These are phyloP conservation scores for Globisporangium nodosum DNA, from an alignment of 352 stramenopile species.

Conservation along the genomic window DNA sequence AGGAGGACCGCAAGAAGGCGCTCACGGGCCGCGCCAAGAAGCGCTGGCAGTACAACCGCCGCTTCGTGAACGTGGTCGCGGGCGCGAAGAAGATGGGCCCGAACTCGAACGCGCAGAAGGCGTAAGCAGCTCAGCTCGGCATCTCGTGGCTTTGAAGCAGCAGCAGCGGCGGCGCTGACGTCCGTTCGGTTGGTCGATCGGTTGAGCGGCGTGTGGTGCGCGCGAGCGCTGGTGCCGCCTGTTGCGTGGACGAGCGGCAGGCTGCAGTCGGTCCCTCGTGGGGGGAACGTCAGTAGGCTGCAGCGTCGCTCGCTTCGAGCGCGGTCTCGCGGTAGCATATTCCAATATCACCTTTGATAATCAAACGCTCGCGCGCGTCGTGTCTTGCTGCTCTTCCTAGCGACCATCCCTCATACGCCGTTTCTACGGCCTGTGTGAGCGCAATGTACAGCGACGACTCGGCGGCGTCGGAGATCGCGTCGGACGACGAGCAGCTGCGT, in stretches of 20 bases:
- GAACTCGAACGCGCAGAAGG: slow-evolving; percentile 98
- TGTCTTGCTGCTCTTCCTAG: background rate
- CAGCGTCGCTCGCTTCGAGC: slow-evolving; percentile 3
- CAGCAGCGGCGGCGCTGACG: background rate
- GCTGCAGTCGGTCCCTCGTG: background rate
- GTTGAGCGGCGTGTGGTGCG: no score
- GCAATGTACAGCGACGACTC: slow-evolving; percentile 69
- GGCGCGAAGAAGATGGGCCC: slow-evolving; percentile 97
- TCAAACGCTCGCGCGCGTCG: slow-evolving; percentile 17
- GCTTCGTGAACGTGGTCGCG: slow-evolving; percentile 99
- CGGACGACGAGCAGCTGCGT: slow-evolving; percentile 25
- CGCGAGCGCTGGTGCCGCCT: background rate
- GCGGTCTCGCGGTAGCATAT: slow-evolving; percentile 26
- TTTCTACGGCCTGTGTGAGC: background rate
- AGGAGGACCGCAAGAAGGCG: slow-evolving; percentile 98
- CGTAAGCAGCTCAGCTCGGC: slow-evolving; percentile 12
- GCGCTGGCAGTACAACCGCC: slow-evolving; percentile 99
- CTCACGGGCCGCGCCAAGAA: slow-evolving; percentile 98
- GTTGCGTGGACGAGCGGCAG: background rate
- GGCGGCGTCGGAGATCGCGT: slow-evolving; percentile 57
- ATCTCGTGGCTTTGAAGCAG: background rate
- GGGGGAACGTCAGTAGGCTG: slow-evolving; percentile 21
- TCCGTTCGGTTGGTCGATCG: no score
- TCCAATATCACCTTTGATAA: slow-evolving; percentile 55
- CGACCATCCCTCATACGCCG: background rate